Evolutionary conservation across 805 yeast genomes (phyloP).

Genomic region (Pichia thaimueangensis): DNA sequence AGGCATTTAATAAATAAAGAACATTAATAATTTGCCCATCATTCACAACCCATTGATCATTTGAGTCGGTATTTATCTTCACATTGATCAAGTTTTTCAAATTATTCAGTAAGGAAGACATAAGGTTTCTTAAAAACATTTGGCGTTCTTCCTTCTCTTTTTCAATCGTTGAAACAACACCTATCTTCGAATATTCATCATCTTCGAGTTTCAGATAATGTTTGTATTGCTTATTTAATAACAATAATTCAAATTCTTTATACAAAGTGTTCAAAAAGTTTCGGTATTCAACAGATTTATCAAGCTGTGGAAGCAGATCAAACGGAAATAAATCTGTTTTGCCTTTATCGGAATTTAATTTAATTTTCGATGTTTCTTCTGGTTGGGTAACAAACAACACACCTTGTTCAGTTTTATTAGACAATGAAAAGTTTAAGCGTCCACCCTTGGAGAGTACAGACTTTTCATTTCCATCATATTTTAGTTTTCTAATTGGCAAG

Average conservation of each 20-base stretch:
- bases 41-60: conserved; percentile 21
- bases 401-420: conserved; percentile 38
- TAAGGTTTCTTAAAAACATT: conserved; percentile 28
- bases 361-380: not conserved
- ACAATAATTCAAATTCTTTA: conserved; percentile 45
- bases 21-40: conserved; percentile 42
- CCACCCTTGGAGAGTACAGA: conserved; percentile 29
- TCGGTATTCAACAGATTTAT: conserved; percentile 36
- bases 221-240: conserved; percentile 37
- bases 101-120: conserved; percentile 24
- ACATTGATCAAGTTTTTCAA: conserved; percentile 28
- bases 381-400: conserved; percentile 32
- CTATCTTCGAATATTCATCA: conserved; percentile 25
- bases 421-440: conserved; percentile 39
- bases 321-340: conserved; percentile 40
- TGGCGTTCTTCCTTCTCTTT: conserved; percentile 34
- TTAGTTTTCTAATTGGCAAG: conserved; percentile 28
- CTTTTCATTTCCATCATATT: conserved; percentile 31
- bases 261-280: conserved; percentile 45
- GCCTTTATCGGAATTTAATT: conserved; percentile 16
- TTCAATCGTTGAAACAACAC: conserved; percentile 27
- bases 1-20: conserved; percentile 51
- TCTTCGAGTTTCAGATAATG: conserved; percentile 19
- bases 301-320: conserved; percentile 30
- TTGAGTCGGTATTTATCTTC: conserved; percentile 21